These are phyloP conservation scores for Adenanthera pavonina DNA, from an alignment of 306 rosid genomes.

Conservation along the genomic window DNA sequence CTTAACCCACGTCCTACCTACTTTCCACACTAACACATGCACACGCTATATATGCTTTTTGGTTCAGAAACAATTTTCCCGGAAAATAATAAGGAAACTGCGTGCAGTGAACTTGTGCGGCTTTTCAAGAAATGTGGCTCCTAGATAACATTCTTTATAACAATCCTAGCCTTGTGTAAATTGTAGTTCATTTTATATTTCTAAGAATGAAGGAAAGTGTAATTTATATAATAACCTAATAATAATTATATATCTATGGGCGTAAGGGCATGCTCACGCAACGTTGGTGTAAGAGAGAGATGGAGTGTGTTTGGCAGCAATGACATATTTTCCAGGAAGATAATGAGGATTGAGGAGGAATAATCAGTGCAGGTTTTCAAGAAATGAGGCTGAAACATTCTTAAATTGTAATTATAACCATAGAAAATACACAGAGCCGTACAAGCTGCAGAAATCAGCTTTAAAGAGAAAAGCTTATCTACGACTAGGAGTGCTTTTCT, in stretches of 20 bases:
- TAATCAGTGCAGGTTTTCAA: not conserved
- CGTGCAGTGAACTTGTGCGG: no score
- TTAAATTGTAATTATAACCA: not conserved
- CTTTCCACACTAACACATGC: not conserved
- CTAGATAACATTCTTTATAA: not conserved
- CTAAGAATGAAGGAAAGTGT: not conserved
- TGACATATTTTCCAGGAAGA: not conserved
- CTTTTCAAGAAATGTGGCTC: not conserved
- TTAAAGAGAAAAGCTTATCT: not conserved
- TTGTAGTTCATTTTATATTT: not conserved
- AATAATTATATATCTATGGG: no score
- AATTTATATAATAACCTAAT: not conserved
- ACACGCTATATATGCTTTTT: not conserved
- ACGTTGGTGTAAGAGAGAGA: not conserved
- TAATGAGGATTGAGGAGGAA: not conserved
- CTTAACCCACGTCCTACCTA: slow-evolving; percentile 9
- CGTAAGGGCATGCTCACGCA: no score
- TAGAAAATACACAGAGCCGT: not conserved
- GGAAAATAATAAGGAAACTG: not conserved
- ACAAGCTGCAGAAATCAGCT: not conserved
- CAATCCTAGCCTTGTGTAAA: not conserved
- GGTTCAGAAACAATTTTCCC: not conserved
- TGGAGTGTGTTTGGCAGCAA: not conserved
- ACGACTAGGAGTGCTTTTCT: no score
- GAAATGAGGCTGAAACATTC: slow-evolving; percentile 8